phyloP scores from a whole-genome alignment of 129 eudicot species.

The Escallonia herrerae region DNA sequence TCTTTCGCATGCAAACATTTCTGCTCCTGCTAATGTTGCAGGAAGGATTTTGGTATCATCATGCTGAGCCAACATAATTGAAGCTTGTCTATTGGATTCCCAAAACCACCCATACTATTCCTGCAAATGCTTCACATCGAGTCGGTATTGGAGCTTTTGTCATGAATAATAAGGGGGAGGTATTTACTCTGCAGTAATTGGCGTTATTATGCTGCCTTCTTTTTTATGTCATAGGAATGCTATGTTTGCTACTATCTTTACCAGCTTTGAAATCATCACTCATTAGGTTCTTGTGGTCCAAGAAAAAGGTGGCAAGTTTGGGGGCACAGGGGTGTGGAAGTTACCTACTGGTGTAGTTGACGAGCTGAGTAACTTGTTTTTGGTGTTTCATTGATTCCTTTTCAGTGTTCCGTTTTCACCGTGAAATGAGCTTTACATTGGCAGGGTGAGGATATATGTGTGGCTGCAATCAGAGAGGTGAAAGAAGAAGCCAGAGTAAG shows the following conservation, averaged over 20 bases:
- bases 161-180: conserved; percentile 36
- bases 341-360: conserved; percentile 56
- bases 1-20: conserved; percentile 6
- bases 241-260: conserved; percentile 3
- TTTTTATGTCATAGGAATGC: background rate
- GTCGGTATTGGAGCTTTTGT: conserved; percentile 52
- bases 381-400: background rate
- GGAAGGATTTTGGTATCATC: conserved; percentile 79
- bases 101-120: conserved; percentile 30
- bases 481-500: conserved; percentile 72
- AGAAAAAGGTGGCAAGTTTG: conserved; percentile 44
- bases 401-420: background rate
- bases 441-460: conserved; percentile 54
- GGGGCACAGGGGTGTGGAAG: conserved; percentile 48
- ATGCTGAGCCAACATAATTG: conserved; percentile 51
- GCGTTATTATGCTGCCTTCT: background rate
- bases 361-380: conserved; percentile 19
- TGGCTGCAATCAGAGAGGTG: conserved; percentile 61
- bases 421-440: conserved; percentile 2
- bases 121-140: conserved; percentile 59
- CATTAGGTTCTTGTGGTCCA: conserved; percentile 54
- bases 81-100: conserved; percentile 68
- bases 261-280: conserved; percentile 5
- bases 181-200: conserved; percentile 2
- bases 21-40: conserved; percentile 11